These are phyloP conservation scores for Aspergillus costaricaensis DNA, from an alignment of 2,329 filamentous ascomycete genomes.

Conservation along the genomic window DNA sequence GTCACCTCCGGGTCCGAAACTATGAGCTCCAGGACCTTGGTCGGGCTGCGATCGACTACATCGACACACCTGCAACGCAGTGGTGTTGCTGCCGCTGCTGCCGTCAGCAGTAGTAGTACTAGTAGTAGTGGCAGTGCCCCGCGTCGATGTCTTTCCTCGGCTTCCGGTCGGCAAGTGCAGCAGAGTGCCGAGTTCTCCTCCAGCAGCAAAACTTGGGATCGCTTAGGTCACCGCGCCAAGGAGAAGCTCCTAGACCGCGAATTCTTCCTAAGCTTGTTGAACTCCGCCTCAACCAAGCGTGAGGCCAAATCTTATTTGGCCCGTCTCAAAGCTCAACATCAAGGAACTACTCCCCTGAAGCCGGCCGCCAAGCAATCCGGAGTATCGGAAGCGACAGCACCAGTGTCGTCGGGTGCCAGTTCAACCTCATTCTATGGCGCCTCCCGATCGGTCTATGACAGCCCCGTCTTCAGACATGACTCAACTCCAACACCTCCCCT, in stretches of 20 bases:
- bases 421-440: conserved; percentile 62
- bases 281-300: conserved; percentile 85
- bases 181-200: conserved; percentile 37
- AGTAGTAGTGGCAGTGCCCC: not conserved
- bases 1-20: conserved; percentile 23
- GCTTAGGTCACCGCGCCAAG: conserved; percentile 42
- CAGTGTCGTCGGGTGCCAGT: conserved; percentile 55
- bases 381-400: conserved; percentile 13
- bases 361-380: conserved; percentile 29
- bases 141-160: conserved; percentile 21
- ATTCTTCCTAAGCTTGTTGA: conserved; percentile 81
- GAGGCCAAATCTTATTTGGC: conserved; percentile 91
- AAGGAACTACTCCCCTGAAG: conserved; percentile 37
- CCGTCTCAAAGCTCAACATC: conserved; percentile 66
- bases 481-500: conserved; percentile 44
- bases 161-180: conserved; percentile 22
- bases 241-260: conserved; percentile 58
- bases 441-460: conserved; percentile 59
- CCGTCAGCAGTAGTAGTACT: not conserved
- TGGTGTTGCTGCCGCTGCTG: not conserved
- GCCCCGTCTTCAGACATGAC: conserved; percentile 61
- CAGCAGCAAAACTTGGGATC: conserved; percentile 29
- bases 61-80: conserved; percentile 27
- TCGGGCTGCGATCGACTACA: conserved; percentile 34
- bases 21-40: conserved; percentile 40